Evolutionary conservation across 495 filamentous ascomycete species (phyloP).

Genomic region (Astrothelium subdiscretum): DNA sequence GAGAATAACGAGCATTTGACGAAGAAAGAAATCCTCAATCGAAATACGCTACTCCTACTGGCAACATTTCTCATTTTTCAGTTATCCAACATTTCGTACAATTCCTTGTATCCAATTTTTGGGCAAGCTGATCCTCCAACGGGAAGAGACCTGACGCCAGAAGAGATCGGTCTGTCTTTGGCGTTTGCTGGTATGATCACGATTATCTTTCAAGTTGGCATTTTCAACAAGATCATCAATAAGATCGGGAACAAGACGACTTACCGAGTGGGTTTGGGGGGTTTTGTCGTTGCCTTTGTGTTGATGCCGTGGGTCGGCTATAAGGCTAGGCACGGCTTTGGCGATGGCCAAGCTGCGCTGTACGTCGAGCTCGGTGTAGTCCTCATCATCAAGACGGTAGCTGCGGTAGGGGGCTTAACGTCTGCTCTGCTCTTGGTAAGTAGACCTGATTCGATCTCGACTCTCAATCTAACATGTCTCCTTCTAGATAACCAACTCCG

Average conservation of each 20-base stretch:
- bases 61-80: constrained; percentile 80
- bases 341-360: constrained; percentile 41
- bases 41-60: constrained; percentile 69
- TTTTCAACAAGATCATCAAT: constrained; percentile 69
- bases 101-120: constrained; percentile 86
- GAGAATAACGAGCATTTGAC: constrained; percentile 18
- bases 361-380: constrained; percentile 68
- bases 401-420: constrained; percentile 78
- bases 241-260: constrained; percentile 75
- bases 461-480: not conserved
- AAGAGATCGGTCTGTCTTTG: constrained; percentile 74
- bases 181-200: constrained; percentile 75
- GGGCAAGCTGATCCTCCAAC: constrained; percentile 59
- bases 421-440: constrained; percentile 76
- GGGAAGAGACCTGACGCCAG: constrained; percentile 62
- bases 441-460: not conserved
- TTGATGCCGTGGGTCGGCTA: constrained; percentile 87
- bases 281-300: constrained; percentile 71
- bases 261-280: constrained; percentile 68
- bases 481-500: constrained; percentile 77
- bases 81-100: constrained; percentile 78
- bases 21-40: constrained; percentile 45
- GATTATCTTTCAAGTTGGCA: constrained; percentile 76
- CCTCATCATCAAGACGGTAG: constrained; percentile 77
- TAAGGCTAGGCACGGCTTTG: constrained; percentile 23